A percentile compares a stretch with the other conserved stretches of the same genome.
These are phyloP conservation scores for Byssoonygena ceratinophila DNA, from an alignment of 2,329 filamentous ascomycete genomes.

Conservation along the genomic window DNA sequence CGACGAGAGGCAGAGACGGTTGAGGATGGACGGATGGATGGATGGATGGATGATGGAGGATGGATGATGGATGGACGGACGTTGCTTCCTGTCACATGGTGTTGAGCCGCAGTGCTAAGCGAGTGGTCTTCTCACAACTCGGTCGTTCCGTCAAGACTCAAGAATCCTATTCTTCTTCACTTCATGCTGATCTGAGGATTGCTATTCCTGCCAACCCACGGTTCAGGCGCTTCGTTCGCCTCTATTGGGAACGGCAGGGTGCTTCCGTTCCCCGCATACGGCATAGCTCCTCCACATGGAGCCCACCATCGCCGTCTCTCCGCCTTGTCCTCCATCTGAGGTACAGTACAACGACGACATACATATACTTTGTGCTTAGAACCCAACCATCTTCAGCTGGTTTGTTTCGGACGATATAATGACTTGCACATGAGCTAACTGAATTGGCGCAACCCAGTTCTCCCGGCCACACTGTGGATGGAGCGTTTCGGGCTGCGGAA, in stretches of 20 bases:
- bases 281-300: slow-evolving; percentile 3
- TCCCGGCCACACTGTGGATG: background rate
- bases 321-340: background rate
- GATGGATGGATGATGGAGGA: background rate
- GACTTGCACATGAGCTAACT: background rate
- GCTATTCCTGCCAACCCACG: background rate
- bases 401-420: background rate
- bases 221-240: slow-evolving; percentile 1
- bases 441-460: background rate
- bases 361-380: background rate
- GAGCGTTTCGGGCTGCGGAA: no score
- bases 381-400: background rate
- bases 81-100: background rate
- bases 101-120: background rate
- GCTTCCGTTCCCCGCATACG: slow-evolving; percentile 5
- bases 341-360: background rate
- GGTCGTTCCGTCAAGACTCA: no score
- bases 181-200: background rate
- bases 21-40: background rate
- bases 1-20: background rate
- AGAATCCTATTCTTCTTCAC: background rate
- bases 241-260: background rate
- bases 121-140: background rate
- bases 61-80: background rate
- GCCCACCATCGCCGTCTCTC: background rate